Base-by-base conservation (phyloP, 805 yeast genomes). In the Scheffersomyces spartinae region DNA sequence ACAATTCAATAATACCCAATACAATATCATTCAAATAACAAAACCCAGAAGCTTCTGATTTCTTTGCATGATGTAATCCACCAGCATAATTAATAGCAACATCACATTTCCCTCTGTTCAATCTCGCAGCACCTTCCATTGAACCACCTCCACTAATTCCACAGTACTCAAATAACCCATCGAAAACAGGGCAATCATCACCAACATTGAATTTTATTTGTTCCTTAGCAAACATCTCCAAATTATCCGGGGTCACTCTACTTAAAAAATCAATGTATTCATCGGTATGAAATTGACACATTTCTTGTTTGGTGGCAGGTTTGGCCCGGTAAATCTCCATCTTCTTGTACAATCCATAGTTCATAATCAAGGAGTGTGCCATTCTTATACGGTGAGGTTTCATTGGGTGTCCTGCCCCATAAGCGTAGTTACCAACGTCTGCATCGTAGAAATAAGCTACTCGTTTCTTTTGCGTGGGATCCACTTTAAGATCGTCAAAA, bases 401-500 rank as follows among this genome's bases (percentile, higher is more conserved):
- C 98, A 91, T 91, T 20, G 96, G 96, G 53, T 91, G 98, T 15
- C 95, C 95, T 4, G 95, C 91, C 30, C 97, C 97, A 49, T 91
- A 91, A 23, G 96, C 94, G 55, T 88, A 88, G 58, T 91, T 91
- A 18, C 97, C 97, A 24, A 91, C 95, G 49, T 88, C 98, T 15
- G 95, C 61, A 28, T 56, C 64, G 31, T 61, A 58, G 39, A 56
- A 58, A 37, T 58, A 59, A 12, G 64, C 66, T 31, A 57, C 59
- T 17, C 65, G 36, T 29, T 57, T 60, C 43, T 59, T 59, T 25
- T 53, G 52, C 23, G 42, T 44, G 13, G 56, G 52, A 36, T 58
- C 57, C 25, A 60, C 65, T 32, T 52, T 49, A 33, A 60, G 42
- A 24, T 60, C 65, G 42, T 61, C 67, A 40, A 61, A 61, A 25